phyloP scores from a whole-genome alignment of 2,329 filamentous ascomycete genomes.

The Lecanicillium sp. region DNA sequence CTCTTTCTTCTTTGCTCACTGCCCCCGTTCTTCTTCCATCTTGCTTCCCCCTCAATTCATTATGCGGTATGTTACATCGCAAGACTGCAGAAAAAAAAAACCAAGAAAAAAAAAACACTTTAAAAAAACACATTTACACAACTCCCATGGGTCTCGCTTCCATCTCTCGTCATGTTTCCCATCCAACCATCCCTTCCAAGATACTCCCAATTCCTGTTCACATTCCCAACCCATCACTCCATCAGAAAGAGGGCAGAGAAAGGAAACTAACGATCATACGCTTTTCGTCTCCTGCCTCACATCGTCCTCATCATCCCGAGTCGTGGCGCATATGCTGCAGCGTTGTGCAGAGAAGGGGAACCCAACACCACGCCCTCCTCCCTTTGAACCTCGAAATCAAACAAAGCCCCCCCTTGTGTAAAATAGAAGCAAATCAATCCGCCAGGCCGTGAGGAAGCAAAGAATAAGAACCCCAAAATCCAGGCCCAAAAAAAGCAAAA shows the following conservation, averaged over 20 bases:
- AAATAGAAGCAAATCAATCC: neutral
- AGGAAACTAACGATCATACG: too few relatives aligned
- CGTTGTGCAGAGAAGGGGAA: too few relatives aligned
- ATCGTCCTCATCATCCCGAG: too few relatives aligned
- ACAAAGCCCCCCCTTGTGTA: too few relatives aligned
- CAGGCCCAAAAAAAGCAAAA: neutral
- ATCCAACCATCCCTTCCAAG: neutral
- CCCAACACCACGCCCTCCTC: too few relatives aligned
- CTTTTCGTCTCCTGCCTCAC: too few relatives aligned
- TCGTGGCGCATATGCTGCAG: too few relatives aligned
- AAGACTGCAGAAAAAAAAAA: neutral
- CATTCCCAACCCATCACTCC: too few relatives aligned
- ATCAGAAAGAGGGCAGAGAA: too few relatives aligned
- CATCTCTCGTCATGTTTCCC: neutral
- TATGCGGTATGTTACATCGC: neutral
- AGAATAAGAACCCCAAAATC: neutral
- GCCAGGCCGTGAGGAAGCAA: slow-evolving; percentile 1
- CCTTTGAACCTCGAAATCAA: too few relatives aligned
- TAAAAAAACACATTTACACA: neutral
- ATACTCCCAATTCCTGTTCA: neutral
- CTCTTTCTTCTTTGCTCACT: neutral
- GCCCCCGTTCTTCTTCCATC: neutral
- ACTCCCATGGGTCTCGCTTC: neutral
- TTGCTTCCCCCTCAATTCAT: neutral
- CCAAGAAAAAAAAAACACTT: neutral